Base-by-base conservation (phyloP, 805 yeast species). In the Candida germanica region DNA sequence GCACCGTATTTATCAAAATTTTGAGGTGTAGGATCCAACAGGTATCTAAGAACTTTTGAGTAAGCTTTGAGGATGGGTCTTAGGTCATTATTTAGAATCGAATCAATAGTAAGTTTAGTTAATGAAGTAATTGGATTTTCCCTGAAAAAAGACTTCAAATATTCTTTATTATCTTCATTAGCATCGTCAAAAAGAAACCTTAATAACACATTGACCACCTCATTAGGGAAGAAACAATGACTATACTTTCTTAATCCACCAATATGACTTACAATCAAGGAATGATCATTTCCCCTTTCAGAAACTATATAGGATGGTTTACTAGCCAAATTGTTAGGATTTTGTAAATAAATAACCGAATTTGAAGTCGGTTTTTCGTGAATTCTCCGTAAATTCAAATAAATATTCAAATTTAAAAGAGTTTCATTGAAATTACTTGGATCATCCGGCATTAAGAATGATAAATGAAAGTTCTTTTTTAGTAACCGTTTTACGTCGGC, bases 191-290 rank as follows among this genome's bases (percentile, higher is more conserved):
- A 28, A 26, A 64, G 43, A 32, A 52, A 56, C 9, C 41, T 33
- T 9, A 57, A 30, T 16, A 67, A 45, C 10, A 42, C 26, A 25
- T 54, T 48, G 5, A 51, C 46, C 9, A 54, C 39, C 2, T 49
- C 38, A 40, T 61, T 65, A n/a, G 71, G 63, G 11, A 67, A 48
- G 15, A 52, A 47, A 36, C 71, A 66, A 43, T 66, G 64, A 6
- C 68, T 46, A 42, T 56, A 61, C 36, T 61, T 64, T 22, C 73
- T 52, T 14, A 67, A 51, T 2, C 72, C 73, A 2, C 73, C 73
- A 7, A 65, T 58, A 33, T 54, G 53, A 8, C 64, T 59, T 8
- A 67, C 52, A 2, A 67, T 45, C 4, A 61, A 42, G 1, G 73
- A 66, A 14, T 40, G 33, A 1, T 51, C 33, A 26, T 51, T 50